Evolutionary conservation across 1,284 basidiomycete species (phyloP), one percentile per base, ranked within the genome.

Genomic region (Tausonia pullulans): DNA sequence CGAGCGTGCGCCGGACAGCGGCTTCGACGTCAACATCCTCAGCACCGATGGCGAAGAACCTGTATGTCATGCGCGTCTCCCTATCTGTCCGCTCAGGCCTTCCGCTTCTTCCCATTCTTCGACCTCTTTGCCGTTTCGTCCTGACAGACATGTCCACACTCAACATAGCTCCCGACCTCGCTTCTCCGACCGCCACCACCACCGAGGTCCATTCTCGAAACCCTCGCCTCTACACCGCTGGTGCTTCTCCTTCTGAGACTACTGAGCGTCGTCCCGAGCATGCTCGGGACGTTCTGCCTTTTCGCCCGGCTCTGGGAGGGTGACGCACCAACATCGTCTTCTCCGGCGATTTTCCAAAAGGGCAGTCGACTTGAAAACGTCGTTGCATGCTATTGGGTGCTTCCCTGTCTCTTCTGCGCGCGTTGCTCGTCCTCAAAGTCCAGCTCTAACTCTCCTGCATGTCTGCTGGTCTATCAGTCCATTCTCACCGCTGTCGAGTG

Each of bases 401-500:
- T 44, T 7, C 41, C 55, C 5, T 13, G 27, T 27, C 27, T 43
- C 43, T 45, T 57, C 43, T 57, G 55, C 41, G 55, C 45, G 55
- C 43, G 55, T 57, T 46, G 40, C 27, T 9, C 13, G 41, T 59
- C 5, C 48, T 60, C 27, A 27, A 27, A 27, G 27, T 27, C 54
- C 6, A 5, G 54, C 6, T 11, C 14, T 45, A 14, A 40, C 50
- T 57, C 8, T 3, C 16, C 13, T 8, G 11, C 59, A 39, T 39
- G 45, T 60, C 16, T 39, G 11, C 46, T 52, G 39, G 2, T 48
- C 44, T 48, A 27, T 13, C 65, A 78, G 76, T 73, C 76, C n/a
- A 60, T 73, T 27, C 68, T 73, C 46, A 78, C 77, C 0, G 77
- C 74, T 14, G 73, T 76, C 55, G 76, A 76, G 63, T 78, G 76